Evolutionary conservation across 805 yeast species (phyloP), one percentile per base, ranked within the genome.

Genomic region (Candida gorgasii): DNA sequence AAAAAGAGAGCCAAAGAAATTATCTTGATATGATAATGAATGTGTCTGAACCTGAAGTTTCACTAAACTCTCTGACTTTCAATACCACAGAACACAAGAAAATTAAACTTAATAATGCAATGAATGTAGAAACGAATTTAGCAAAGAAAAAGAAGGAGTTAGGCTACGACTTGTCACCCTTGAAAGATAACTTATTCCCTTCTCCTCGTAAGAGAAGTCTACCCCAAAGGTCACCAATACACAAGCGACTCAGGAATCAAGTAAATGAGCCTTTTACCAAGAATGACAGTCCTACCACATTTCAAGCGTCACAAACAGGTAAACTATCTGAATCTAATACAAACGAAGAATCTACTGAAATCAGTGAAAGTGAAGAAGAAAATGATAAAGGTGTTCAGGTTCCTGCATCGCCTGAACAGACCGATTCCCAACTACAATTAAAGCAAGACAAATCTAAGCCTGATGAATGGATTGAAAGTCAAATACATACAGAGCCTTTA

Each of bases 241-340:
- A 13, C 9, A 34, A 34, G 15, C 13, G 37, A 22, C 37, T 34
- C 14, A 19, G 37, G 7, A 34, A 28, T 14, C 24, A 34, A 19
- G n/a, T 5, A 8, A 31, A 7, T 15, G 28, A 24, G 28, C n/a
- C n/a, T n/a, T n/a, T n/a, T n/a, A n/a, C n/a, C n/a, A n/a, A n/a
- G n/a, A n/a, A n/a, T n/a, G n/a, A n/a, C n/a, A n/a, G n/a, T n/a
- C n/a, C n/a, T n/a, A n/a, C n/a, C n/a, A n/a, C n/a, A n/a, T n/a
- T n/a, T n/a, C n/a, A n/a, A n/a, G n/a, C n/a, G n/a, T n/a, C n/a
- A n/a, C n/a, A n/a, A n/a, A n/a, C n/a, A n/a, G n/a, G n/a, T n/a
- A n/a, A n/a, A n/a, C n/a, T n/a, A n/a, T n/a, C n/a, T n/a, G n/a
- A n/a, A n/a, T n/a, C n/a, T n/a, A n/a, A n/a, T n/a, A n/a, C n/a